Evolutionary conservation across 2,329 filamentous ascomycete species (phyloP).

Genomic region (Aspergillus thermomutatus): DNA sequence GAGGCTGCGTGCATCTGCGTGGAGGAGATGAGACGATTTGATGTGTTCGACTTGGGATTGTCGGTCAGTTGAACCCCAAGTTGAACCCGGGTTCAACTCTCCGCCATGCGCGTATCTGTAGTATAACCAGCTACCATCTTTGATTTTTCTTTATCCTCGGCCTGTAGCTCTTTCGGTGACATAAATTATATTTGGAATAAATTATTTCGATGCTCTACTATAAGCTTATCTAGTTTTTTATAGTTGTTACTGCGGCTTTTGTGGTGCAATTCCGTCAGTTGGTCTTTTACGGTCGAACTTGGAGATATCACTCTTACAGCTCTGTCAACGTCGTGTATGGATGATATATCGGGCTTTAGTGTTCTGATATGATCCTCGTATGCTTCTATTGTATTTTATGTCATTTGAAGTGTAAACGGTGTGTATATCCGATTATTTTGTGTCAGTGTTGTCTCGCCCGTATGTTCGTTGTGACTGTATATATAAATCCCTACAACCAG

Average conservation of each 20-base stretch:
- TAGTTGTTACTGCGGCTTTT: not conserved
- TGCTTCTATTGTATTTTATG: not conserved
- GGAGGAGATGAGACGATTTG: too few species aligned
- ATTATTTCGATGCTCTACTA: not conserved
- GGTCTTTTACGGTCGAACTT: not conserved
- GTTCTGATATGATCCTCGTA: not conserved
- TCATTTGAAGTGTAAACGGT: rapidly evolving
- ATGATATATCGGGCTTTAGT: not conserved
- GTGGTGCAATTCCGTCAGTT: not conserved
- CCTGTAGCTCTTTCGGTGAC: not conserved
- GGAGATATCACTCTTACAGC: not conserved
- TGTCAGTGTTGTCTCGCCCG: not conserved
- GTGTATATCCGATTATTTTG: not conserved
- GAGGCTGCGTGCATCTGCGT: not conserved
- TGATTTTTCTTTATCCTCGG: not conserved
- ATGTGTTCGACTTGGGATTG: too few species aligned
- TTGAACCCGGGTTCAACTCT: not conserved
- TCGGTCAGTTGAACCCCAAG: not conserved
- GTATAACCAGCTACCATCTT: not conserved
- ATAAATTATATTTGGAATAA: not conserved
- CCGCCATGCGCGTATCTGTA: not conserved
- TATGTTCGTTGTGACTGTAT: not conserved
- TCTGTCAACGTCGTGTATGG: not conserved
- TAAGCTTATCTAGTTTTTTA: not conserved
- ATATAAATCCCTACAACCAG: not conserved